These are phyloP conservation scores for Fusarium tanahbumbuense DNA, from an alignment of 2,329 filamentous ascomycete species.

Conservation along the genomic window DNA sequence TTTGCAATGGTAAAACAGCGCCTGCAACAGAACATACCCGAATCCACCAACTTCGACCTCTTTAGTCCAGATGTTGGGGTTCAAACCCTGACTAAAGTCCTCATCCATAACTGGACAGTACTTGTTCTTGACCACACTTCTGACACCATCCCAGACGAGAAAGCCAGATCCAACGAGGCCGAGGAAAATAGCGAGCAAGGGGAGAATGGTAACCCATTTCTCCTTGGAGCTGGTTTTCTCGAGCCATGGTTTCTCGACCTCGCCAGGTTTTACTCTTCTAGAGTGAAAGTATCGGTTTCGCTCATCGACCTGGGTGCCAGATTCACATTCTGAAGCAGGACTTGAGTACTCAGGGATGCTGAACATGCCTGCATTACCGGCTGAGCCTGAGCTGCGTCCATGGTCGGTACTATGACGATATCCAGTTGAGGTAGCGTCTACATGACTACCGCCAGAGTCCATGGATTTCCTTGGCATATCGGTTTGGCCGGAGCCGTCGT, in stretches of 20 bases:
- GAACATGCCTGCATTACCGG: conserved; percentile 35
- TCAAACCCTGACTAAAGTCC: conserved; percentile 69
- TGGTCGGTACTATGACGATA: conserved; percentile 33
- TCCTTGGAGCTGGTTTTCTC: conserved; percentile 79
- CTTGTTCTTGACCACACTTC: conserved; percentile 77
- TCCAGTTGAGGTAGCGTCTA: conserved; percentile 18
- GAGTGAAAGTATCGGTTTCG: conserved; percentile 76
- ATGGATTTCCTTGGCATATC: conserved; percentile 30
- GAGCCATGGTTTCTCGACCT: conserved; percentile 82
- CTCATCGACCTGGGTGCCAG: conserved; percentile 53
- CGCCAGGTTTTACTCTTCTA: conserved; percentile 76
- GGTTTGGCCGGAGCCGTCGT: conserved; percentile 12
- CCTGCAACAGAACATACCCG: conserved; percentile 65
- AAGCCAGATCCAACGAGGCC: conserved; percentile 76
- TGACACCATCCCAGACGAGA: conserved; percentile 79
- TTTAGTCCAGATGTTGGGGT: conserved; percentile 75
- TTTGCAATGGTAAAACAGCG: too few species aligned
- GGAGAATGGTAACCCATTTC: conserved; percentile 88
- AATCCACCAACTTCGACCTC: conserved; percentile 81
- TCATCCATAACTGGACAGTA: conserved; percentile 78
- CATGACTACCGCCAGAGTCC: conserved; percentile 10
- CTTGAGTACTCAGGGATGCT: conserved; percentile 38
- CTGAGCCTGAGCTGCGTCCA: conserved; percentile 18
- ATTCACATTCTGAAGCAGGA: conserved; percentile 55
- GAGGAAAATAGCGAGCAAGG: conserved; percentile 75